Conservation (phyloP, 768 basidiomycete species). For the Lactarius indigo region DNA sequence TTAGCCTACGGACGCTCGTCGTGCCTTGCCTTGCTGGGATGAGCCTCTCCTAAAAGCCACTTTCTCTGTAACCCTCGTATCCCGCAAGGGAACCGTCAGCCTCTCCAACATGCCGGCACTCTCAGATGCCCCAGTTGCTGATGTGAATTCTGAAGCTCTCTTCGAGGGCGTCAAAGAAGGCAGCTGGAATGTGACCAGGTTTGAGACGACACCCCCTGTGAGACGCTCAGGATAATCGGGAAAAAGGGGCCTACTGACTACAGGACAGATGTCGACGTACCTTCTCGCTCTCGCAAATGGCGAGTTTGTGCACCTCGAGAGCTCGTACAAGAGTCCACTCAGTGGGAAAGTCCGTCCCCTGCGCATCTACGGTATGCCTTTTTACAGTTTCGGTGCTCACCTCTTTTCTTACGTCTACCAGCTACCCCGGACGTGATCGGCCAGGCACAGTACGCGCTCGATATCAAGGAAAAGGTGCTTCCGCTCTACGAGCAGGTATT, state of each 20-base stretch:
- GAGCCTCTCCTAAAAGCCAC: constrained; percentile 89
- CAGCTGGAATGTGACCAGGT: constrained; percentile 80
- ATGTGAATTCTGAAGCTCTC: constrained; percentile 22
- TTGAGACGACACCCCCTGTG: constrained; percentile 73
- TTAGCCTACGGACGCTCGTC: constrained; percentile 83
- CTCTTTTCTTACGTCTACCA: constrained; percentile 30
- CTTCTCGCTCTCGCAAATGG: constrained; percentile 88
- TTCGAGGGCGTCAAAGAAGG: constrained; percentile 32
- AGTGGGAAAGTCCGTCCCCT: constrained; percentile 79
- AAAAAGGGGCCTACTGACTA: neutral
- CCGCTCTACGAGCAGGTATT: constrained; percentile 93
- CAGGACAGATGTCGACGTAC: constrained; percentile 71
- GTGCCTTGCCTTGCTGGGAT: constrained; percentile 88
- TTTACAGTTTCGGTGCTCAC: neutral
- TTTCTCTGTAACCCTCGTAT: constrained; percentile 72
- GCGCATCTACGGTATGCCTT: constrained; percentile 67
- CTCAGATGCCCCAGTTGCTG: constrained; percentile 46
- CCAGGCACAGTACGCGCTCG: constrained; percentile 83
- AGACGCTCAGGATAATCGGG: constrained; percentile 10
- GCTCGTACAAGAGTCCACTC: constrained; percentile 72
- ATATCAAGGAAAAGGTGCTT: constrained; percentile 75
- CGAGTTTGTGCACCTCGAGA: constrained; percentile 67
- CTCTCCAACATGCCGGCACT: constrained; percentile 83
- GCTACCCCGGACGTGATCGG: constrained; percentile 79
- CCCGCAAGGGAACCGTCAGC: constrained; percentile 68